phyloP scores from a whole-genome alignment of 805 yeast genomes.

The Zygosaccharomyces pseudorouxii region DNA sequence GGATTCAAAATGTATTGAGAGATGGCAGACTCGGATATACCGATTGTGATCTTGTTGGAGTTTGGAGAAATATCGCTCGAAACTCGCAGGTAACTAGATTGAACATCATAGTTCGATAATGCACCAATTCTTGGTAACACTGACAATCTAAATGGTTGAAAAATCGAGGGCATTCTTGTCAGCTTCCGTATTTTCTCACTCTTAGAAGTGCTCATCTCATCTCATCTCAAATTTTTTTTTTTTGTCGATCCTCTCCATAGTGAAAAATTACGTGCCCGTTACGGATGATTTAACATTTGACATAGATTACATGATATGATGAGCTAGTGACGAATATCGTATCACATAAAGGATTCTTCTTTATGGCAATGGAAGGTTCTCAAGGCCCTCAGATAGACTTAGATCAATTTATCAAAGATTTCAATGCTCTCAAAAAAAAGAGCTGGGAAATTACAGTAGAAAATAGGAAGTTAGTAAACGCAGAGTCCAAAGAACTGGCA shows the following conservation, averaged over 20 bases:
- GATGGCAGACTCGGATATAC: conserved; percentile 34
- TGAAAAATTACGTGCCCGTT: neutral
- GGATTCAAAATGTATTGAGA: conserved; percentile 36
- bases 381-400: conserved; percentile 9
- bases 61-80: conserved; percentile 22
- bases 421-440: conserved; percentile 19
- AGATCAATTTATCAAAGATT: conserved; percentile 11
- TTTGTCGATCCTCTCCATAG: neutral
- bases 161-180: conserved; percentile 29
- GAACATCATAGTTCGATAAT: conserved; percentile 25
- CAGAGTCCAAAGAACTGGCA: conserved; percentile 12
- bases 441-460: conserved; percentile 18
- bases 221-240: conserved; percentile 17
- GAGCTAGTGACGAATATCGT: neutral
- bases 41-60: conserved; percentile 32
- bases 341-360: no score
- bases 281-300: conserved; percentile 1
- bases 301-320: neutral
- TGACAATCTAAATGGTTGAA: conserved; percentile 35
- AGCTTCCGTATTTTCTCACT: neutral
- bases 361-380: no score
- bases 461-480: conserved; percentile 23
- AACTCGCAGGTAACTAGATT: conserved; percentile 24
- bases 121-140: conserved; percentile 32
- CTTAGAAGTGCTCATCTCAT: conserved; percentile 7